Percentiles rank a stretch among this genome's conserved stretches.
These are phyloP conservation scores for Graphilbum sp. DNA, from an alignment of 2,329 filamentous ascomycete species.

Conservation along the genomic window DNA sequence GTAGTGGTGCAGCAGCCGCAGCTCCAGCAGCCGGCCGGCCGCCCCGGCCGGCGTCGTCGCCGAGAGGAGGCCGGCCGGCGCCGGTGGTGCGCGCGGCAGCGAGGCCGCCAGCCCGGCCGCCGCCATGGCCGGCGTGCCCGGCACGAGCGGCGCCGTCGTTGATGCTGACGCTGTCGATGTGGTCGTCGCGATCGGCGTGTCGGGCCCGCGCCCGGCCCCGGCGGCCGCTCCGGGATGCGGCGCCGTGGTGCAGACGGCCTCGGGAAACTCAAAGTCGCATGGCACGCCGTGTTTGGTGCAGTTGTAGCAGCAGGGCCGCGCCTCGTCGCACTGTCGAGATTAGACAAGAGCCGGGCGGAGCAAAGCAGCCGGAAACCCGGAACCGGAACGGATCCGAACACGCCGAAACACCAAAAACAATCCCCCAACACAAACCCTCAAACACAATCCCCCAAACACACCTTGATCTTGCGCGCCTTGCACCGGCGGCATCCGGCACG, in stretches of 20 bases:
- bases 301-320: conserved; percentile 48
- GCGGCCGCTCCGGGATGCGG: too few species aligned
- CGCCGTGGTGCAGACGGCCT: conserved; percentile 27
- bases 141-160: conserved; percentile 10
- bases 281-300: conserved; percentile 49
- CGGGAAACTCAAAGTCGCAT: conserved; percentile 46
- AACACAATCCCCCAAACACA: too few species aligned
- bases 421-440: too few species aligned
- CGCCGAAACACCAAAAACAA: too few species aligned
- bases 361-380: not conserved
- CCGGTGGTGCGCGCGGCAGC: conserved; percentile 7
- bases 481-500: conserved; percentile 49
- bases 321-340: conserved; percentile 40
- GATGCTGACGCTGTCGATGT: too few species aligned
- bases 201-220: too few species aligned
- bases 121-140: conserved; percentile 10
- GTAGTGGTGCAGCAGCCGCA: conserved; percentile 49
- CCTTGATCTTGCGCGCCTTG: conserved; percentile 56
- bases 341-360: not conserved
- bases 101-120: conserved; percentile 4
- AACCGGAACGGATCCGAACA: too few species aligned
- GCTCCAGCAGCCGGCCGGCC: conserved; percentile 35
- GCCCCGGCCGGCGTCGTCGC: conserved; percentile 17
- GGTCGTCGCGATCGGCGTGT: too few species aligned
- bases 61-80: conserved; percentile 18